phyloP scores from a whole-genome alignment of 768 basidiomycete genomes.

The Pleurotus ostreatus region DNA sequence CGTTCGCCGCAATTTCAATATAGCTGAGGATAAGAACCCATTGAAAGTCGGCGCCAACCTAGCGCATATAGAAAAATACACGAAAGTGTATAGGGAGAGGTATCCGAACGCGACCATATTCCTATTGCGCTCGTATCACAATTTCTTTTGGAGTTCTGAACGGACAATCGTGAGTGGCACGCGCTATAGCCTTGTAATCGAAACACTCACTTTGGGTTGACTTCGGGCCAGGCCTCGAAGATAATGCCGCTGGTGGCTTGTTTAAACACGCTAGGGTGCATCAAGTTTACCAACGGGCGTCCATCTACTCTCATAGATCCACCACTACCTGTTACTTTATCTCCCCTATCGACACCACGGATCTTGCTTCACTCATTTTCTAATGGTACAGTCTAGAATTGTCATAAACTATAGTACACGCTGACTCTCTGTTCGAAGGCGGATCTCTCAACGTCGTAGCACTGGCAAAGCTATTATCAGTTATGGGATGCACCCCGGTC shows the following conservation, averaged over 20 bases:
- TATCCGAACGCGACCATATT: slow-evolving; percentile 41
- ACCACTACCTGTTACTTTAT: neutral
- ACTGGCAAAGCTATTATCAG: slow-evolving; percentile 27
- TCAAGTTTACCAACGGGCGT: slow-evolving; percentile 15
- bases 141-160: slow-evolving; percentile 31
- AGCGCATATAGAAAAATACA: slow-evolving; percentile 43
- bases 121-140: slow-evolving; percentile 31
- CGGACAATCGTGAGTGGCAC: slow-evolving; percentile 24
- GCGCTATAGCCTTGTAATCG: too few relatives aligned
- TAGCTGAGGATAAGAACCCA: neutral
- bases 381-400: slow-evolving; percentile 29
- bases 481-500: slow-evolving; percentile 5
- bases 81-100: slow-evolving; percentile 30
- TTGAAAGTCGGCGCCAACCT: slow-evolving; percentile 40
- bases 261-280: slow-evolving; percentile 31
- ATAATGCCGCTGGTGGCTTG: slow-evolving; percentile 32
- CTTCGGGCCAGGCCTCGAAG: slow-evolving; percentile 19
- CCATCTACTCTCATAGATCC: neutral
- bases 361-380: slow-evolving; percentile 46
- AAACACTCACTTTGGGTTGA: too few relatives aligned
- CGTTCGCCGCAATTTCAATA: neutral
- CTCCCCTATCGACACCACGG: slow-evolving; percentile 17
- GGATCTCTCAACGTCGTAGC: slow-evolving; percentile 33
- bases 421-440: slow-evolving; percentile 23
- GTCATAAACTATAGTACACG: neutral